phyloP scores from a whole-genome alignment of 1,284 basidiomycete genomes.

The Phellinidium pouzarii region DNA sequence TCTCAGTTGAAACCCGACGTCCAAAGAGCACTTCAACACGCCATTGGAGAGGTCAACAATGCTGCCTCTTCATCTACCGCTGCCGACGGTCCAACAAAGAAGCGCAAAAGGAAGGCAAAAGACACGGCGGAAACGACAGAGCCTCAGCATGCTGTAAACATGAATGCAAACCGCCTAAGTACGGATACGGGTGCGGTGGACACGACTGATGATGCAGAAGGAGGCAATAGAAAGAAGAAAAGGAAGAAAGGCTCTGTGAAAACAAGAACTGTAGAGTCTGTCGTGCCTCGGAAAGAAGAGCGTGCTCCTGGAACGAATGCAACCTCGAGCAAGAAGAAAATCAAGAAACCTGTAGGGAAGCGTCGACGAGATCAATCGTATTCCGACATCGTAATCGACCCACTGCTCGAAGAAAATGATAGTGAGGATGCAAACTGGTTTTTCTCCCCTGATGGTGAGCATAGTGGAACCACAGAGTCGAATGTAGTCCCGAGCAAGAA shows the following conservation, averaged over 20 bases:
- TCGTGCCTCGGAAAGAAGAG: not conserved
- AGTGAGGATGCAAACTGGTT: slow-evolving; percentile 34
- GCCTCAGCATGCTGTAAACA: slow-evolving; percentile 10
- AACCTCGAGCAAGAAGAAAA: slow-evolving; percentile 31
- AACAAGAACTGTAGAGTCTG: slow-evolving; percentile 24
- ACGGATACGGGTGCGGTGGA: too few species aligned
- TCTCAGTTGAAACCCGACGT: slow-evolving; percentile 32
- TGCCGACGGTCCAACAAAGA: slow-evolving; percentile 29
- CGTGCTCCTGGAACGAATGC: too few species aligned
- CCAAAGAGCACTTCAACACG: slow-evolving; percentile 32
- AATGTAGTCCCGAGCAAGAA: slow-evolving; percentile 25
- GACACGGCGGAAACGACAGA: slow-evolving; percentile 23
- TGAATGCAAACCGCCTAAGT: slow-evolving; percentile 10
- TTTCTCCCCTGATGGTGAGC: slow-evolving; percentile 32
- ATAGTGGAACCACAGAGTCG: slow-evolving; percentile 13
- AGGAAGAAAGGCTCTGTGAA: slow-evolving; percentile 35
- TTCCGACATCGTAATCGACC: slow-evolving; percentile 10
- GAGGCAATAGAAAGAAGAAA: slow-evolving; percentile 25
- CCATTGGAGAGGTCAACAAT: slow-evolving; percentile 36
- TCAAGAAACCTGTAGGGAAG: slow-evolving; percentile 33
- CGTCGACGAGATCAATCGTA: slow-evolving; percentile 23
- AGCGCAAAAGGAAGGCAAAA: slow-evolving; percentile 21
- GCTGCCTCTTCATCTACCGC: slow-evolving; percentile 26
- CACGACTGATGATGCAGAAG: slow-evolving; percentile 5
- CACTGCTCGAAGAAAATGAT: not conserved